Conservation (phyloP, 768 basidiomycete genomes). For the Crassisporium funariophilum region DNA sequence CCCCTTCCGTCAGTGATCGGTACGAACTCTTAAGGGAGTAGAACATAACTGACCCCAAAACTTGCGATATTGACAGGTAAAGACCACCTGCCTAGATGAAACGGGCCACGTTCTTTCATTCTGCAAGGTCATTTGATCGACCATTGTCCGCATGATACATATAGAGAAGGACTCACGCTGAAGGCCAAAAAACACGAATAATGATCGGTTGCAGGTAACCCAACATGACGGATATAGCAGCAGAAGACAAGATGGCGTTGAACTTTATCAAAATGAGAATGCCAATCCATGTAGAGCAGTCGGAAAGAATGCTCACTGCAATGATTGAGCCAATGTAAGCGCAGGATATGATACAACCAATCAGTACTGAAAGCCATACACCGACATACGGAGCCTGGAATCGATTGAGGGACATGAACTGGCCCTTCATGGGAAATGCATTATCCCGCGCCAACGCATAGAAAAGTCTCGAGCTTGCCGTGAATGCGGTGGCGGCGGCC, state of each 20-base stretch:
- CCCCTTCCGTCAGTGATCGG: no score
- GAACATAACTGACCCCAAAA: slow-evolving; percentile 46
- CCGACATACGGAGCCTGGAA: slow-evolving; percentile 57
- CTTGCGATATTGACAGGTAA: slow-evolving; percentile 52
- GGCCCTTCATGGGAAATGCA: slow-evolving; percentile 47
- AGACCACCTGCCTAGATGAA: slow-evolving; percentile 53
- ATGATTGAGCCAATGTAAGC: slow-evolving; percentile 59
- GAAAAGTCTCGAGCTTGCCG: slow-evolving; percentile 57
- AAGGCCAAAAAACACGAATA: slow-evolving; percentile 60
- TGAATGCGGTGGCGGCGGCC: slow-evolving; percentile 60
- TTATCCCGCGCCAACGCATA: slow-evolving; percentile 59
- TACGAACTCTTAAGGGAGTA: no score
- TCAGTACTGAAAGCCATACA: slow-evolving; percentile 54
- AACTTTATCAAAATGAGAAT: slow-evolving; percentile 33
- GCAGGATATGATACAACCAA: slow-evolving; percentile 57
- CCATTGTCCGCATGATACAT: slow-evolving; percentile 1
- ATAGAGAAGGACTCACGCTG: slow-evolving; percentile 36
- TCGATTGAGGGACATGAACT: slow-evolving; percentile 53
- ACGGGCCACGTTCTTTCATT: slow-evolving; percentile 50
- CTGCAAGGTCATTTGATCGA: slow-evolving; percentile 26
- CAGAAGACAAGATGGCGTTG: slow-evolving; percentile 58
- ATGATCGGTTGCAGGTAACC: slow-evolving; percentile 60
- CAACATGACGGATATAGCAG: slow-evolving; percentile 59
- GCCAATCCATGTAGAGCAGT: not conserved
- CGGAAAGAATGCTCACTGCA: slow-evolving; percentile 38